A percentile compares a stretch with the other conserved stretches of the same genome.
These are phyloP conservation scores for Ustilago hordei DNA, from an alignment of 1,284 basidiomycete genomes.

Conservation along the genomic window DNA sequence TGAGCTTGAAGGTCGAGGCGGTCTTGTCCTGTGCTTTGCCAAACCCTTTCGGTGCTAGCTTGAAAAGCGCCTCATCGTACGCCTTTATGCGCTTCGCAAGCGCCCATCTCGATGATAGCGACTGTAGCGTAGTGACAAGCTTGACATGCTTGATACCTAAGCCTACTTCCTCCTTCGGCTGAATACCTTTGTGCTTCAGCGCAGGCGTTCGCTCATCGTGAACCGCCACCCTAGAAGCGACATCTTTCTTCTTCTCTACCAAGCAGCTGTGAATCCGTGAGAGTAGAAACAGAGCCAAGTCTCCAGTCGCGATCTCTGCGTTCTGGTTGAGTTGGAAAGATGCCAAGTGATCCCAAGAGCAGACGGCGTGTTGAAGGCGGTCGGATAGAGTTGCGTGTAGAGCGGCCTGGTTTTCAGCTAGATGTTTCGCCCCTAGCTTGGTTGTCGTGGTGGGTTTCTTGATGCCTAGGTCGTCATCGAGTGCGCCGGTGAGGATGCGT, in stretches of 20 bases:
- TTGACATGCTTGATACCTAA: conserved; percentile 48
- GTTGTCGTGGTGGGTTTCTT: conserved; percentile 26
- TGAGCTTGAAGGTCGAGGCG: conserved; percentile 13
- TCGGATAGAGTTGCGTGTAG: conserved; percentile 30
- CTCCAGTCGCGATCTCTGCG: conserved; percentile 33
- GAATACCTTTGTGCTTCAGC: conserved; percentile 20
- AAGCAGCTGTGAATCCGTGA: conserved; percentile 24
- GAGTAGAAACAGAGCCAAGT: conserved; percentile 34
- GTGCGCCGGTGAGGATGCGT: conserved; percentile 36
- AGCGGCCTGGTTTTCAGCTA: conserved; percentile 15
- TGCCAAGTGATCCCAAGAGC: conserved; percentile 21
- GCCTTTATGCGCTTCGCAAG: conserved; percentile 28
- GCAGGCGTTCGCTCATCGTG: conserved; percentile 12
- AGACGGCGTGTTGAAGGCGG: conserved; percentile 14
- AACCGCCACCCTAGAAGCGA: conserved; percentile 22
- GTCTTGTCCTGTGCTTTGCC: conserved; percentile 4
- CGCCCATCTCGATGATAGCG: conserved; percentile 40
- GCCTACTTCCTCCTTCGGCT: conserved; percentile 45
- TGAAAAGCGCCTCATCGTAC: conserved; percentile 33
- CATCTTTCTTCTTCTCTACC: conserved; percentile 33
- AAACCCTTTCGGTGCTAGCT: conserved; percentile 24
- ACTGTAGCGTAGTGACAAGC: conserved; percentile 40
- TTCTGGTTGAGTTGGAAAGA: conserved; percentile 17
- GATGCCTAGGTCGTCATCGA: conserved; percentile 41
- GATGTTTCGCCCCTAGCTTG: conserved; percentile 31